Evolutionary conservation across 192 early-diverging fungal genomes (phyloP), one percentile per base, ranked within the genome.

Genomic region (Coemansia furcata): DNA sequence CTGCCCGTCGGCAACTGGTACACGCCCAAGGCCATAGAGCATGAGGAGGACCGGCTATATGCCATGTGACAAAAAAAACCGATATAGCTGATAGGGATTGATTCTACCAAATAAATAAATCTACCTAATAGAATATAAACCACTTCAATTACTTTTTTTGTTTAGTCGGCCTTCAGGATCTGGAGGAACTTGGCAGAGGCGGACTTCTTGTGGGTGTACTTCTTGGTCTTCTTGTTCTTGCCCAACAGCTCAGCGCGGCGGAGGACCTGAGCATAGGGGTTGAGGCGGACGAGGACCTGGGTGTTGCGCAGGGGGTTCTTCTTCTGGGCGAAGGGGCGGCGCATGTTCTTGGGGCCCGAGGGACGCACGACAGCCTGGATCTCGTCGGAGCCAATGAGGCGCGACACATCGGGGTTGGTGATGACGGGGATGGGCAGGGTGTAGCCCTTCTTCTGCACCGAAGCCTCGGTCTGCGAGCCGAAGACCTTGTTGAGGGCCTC

Each of bases 261-360:
- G 61, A 94, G 80, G 52, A 92, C 91, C 83, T 92, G 89, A 58
- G 94, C 94, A 82, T 99, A 98, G 65, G 95, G 96, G 92, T 99
- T 98, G 73, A 99, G 90, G 69, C 95, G 90, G 78, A 92, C 89
- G 78, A 96, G 89, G 54, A 97, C 88, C 74, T 90, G 93, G 59
- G 86, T 85, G 87, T 96, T 97, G 76, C 87, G 86, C 80, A 99
- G 89, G 54, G 95, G 96, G 94, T 99, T 99, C 93, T 98, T 98
- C 91, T 97, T 95, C 85, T 96, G 94, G 69, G 90, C 89, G 90
- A 87, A 96, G 17, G 97, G 95, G 71, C 96, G 92, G 88, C 93
- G 93, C 85, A 87, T 87, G 74, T 84, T 67, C 77, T 88, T 79
- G 72, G 87, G 68, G 62, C 93, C 92, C 57, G 95, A 95, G 71